These are phyloP conservation scores for Theileria equi DNA, from an alignment of 169 alveolate genomes.

Conservation along the genomic window DNA sequence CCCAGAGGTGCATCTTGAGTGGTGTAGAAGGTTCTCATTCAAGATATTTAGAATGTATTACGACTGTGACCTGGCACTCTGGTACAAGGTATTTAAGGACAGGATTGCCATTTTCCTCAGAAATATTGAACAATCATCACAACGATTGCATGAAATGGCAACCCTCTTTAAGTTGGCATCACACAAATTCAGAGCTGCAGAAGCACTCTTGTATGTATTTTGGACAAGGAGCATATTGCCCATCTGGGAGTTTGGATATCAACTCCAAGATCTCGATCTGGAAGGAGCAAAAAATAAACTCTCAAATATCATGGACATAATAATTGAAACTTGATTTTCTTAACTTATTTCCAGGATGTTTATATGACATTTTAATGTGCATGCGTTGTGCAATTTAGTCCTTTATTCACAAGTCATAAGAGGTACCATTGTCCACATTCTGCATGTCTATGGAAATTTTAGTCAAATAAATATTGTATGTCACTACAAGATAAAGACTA, in stretches of 20 bases:
- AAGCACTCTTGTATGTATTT: conserved; percentile 19
- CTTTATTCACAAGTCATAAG: too few relatives aligned
- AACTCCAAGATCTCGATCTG: neutral
- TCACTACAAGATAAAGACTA: too few relatives aligned
- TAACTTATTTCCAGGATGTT: too few relatives aligned
- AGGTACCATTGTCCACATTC: too few relatives aligned
- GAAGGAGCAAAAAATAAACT: neutral
- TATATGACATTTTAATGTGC: too few relatives aligned
- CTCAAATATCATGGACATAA: neutral
- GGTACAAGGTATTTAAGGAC: conserved; percentile 57
- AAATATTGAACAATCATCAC: conserved; percentile 21
- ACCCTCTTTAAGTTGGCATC: conserved; percentile 22
- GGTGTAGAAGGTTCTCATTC: conserved; percentile 65
- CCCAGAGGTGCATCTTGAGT: conserved; percentile 35
- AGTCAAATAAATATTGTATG: too few relatives aligned
- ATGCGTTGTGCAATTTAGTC: too few relatives aligned
- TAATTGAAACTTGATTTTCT: neutral
- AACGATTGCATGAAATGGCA: conserved; percentile 41
- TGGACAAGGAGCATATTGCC: conserved; percentile 27
- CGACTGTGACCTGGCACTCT: conserved; percentile 60
- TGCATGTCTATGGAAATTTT: too few relatives aligned
- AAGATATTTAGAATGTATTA: conserved; percentile 51
- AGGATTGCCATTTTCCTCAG: conserved; percentile 26
- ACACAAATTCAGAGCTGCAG: conserved; percentile 41
- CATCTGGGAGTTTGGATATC: neutral